Conservation (phyloP, 371 early-diverging fungal genomes). For the Mortierella sp. region DNA sequence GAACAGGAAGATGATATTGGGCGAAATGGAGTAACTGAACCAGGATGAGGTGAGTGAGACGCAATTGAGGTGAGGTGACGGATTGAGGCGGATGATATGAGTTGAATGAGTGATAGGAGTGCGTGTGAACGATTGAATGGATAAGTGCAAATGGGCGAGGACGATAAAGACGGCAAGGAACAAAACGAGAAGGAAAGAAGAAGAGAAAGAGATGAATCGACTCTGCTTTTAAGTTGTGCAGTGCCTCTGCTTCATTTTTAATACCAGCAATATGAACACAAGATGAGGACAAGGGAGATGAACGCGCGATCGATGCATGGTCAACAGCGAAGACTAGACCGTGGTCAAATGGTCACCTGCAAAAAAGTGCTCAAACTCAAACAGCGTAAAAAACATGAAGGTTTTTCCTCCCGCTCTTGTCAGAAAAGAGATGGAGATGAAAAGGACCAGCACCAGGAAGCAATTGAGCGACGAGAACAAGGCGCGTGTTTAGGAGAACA, state of each 20-base stretch:
- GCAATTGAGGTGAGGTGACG: too few relatives aligned
- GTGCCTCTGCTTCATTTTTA: neutral
- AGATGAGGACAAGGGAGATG: neutral
- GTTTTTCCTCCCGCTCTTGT: neutral
- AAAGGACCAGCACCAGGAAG: neutral
- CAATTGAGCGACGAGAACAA: neutral
- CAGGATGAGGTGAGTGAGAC: too few relatives aligned
- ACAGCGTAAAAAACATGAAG: neutral
- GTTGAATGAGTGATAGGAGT: neutral
- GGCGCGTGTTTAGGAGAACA: slow-evolving; percentile 3
- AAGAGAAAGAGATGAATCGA: neutral
- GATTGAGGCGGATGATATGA: too few relatives aligned
- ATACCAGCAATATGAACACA: neutral
- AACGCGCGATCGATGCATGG: neutral
- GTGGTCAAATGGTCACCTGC: neutral
- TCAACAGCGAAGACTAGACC: neutral
- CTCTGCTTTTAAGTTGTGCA: neutral
- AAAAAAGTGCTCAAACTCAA: neutral
- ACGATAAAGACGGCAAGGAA: neutral
- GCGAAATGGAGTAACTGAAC: too few relatives aligned
- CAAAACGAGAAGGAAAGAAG: neutral
- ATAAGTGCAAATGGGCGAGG: neutral
- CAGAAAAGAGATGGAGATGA: neutral
- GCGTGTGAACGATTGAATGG: neutral
- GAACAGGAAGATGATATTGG: too few relatives aligned